These are phyloP conservation scores for Sporothrix luriei DNA, from an alignment of 2,329 filamentous ascomycete genomes.

Conservation along the genomic window DNA sequence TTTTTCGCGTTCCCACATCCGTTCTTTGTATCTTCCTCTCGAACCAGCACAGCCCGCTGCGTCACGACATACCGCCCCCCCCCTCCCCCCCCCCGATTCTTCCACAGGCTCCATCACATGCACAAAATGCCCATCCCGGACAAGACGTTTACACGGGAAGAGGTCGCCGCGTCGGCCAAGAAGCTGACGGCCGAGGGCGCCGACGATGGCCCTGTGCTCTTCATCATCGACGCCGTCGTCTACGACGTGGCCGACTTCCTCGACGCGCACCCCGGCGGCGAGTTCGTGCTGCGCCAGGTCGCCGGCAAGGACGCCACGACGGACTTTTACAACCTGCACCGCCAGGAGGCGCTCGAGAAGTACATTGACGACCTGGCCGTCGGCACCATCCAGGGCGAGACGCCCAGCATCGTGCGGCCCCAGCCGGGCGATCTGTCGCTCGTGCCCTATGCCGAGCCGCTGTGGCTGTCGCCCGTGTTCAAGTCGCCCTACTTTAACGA, in stretches of 20 bases:
- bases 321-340: constrained; percentile 89
- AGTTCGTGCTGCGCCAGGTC: constrained; percentile 76
- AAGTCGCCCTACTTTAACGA: constrained; percentile 75
- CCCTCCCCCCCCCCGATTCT: constrained; percentile 8
- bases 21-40: background rate
- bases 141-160: constrained; percentile 60
- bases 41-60: background rate
- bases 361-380: constrained; percentile 73
- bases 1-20: background rate
- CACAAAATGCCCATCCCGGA: constrained; percentile 44
- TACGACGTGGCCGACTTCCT: constrained; percentile 86
- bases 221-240: constrained; percentile 82
- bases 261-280: constrained; percentile 81
- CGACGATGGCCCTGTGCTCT: constrained; percentile 71
- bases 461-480: constrained; percentile 78
- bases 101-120: background rate
- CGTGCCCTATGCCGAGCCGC: constrained; percentile 82
- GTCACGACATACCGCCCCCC: too few species aligned
- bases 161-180: constrained; percentile 62
- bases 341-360: constrained; percentile 83
- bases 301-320: constrained; percentile 79
- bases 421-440: constrained; percentile 70
- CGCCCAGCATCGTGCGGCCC: constrained; percentile 69
- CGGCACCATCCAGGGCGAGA: constrained; percentile 74
- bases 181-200: constrained; percentile 65